Percentiles rank a stretch among this genome's conserved stretches.
phyloP scores from a whole-genome alignment of 2,329 filamentous ascomycete species.

The Blumeriella jaapii region DNA sequence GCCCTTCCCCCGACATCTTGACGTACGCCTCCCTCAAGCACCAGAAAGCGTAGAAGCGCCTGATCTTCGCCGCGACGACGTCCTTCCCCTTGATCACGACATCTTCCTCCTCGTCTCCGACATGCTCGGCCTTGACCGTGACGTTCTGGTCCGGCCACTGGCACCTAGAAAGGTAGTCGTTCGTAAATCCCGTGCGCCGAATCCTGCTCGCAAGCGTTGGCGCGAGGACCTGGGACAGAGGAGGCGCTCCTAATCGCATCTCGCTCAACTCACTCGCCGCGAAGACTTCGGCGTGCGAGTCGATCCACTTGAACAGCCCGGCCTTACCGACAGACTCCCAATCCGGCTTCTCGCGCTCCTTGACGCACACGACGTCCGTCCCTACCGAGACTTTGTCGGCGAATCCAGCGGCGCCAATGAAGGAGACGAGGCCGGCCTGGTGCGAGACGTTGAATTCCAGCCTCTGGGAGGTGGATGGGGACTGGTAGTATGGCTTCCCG shows the following conservation, averaged over 20 bases:
- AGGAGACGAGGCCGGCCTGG: slow-evolving; percentile 62
- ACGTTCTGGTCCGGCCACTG: slow-evolving; percentile 17
- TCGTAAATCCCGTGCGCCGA: slow-evolving; percentile 8
- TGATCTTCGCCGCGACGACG: slow-evolving; percentile 48
- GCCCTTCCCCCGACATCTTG: slow-evolving; percentile 70
- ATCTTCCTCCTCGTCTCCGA: slow-evolving; percentile 4
- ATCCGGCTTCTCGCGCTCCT: slow-evolving; percentile 53
- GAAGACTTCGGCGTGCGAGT: slow-evolving; percentile 63
- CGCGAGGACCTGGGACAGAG: neutral
- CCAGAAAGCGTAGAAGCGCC: slow-evolving; percentile 67
- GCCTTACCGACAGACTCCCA: slow-evolving; percentile 40
- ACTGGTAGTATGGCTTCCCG: slow-evolving; percentile 32
- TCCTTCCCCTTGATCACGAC: neutral
- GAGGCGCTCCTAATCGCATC: slow-evolving; percentile 37
- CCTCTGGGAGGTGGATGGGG: slow-evolving; percentile 1
- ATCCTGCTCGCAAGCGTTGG: slow-evolving; percentile 9
- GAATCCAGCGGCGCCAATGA: slow-evolving; percentile 39
- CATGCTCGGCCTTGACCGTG: slow-evolving; percentile 7
- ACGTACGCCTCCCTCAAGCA: slow-evolving; percentile 71
- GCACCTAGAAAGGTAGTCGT: slow-evolving; percentile 21
- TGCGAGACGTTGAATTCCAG: slow-evolving; percentile 64
- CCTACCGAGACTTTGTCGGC: slow-evolving; percentile 40
- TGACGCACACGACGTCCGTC: slow-evolving; percentile 63
- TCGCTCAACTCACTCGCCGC: slow-evolving; percentile 47
- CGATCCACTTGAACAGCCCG: slow-evolving; percentile 57